Conservation (phyloP, 106 monocot species). For the Amphibolis antarctica region DNA sequence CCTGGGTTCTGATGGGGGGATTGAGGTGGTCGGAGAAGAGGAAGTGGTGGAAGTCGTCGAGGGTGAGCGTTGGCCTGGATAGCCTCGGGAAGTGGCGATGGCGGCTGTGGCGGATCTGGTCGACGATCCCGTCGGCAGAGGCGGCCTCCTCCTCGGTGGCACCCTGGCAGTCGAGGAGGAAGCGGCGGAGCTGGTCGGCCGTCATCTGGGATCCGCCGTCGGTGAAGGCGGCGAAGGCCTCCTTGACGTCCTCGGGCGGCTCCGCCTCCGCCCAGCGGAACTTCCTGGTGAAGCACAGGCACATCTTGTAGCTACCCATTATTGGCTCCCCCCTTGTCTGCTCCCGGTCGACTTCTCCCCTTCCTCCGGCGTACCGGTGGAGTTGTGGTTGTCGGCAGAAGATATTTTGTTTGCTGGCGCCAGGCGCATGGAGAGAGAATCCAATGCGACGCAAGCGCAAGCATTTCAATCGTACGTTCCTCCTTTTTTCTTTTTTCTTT, state of each 20-base stretch:
- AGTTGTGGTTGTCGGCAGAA: too few relatives aligned
- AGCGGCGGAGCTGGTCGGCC: slow-evolving; percentile 50
- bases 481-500: too few relatives aligned
- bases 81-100: slow-evolving; percentile 17
- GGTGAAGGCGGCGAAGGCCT: slow-evolving; percentile 31
- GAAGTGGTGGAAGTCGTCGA: slow-evolving; percentile 65
- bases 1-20: slow-evolving; percentile 47
- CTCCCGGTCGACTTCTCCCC: not conserved
- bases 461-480: too few relatives aligned
- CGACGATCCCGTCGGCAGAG: slow-evolving; percentile 40
- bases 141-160: slow-evolving; percentile 13
- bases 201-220: slow-evolving; percentile 33
- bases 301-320: slow-evolving; percentile 74
- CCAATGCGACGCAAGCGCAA: too few relatives aligned
- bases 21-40: slow-evolving; percentile 66
- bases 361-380: too few relatives aligned
- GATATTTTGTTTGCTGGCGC: too few relatives aligned
- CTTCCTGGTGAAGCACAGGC: slow-evolving; percentile 76
- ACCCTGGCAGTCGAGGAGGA: slow-evolving; percentile 36
- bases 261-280: slow-evolving; percentile 52
- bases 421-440: too few relatives aligned
- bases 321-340: not conserved
- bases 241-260: slow-evolving; percentile 49
- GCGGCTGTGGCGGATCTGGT: slow-evolving; percentile 28
- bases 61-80: slow-evolving; percentile 16